Conservation (phyloP, 164 flowering plant species). For the Vitis cinerea region DNA sequence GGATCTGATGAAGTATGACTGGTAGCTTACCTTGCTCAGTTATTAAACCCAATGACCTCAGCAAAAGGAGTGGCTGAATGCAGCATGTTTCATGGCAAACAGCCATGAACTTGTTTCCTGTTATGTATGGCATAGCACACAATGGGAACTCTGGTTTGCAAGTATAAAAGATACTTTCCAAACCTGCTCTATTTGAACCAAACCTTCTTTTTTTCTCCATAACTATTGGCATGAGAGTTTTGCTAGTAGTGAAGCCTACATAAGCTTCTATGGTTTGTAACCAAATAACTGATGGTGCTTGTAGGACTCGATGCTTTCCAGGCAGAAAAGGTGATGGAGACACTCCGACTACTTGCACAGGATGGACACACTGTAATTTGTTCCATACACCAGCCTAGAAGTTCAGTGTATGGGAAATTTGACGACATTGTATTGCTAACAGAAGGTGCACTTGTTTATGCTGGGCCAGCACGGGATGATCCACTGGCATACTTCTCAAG, state of each 20-base stretch:
- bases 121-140: too few relatives aligned
- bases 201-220: background rate
- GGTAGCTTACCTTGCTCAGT: too few relatives aligned
- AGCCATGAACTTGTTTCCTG: too few relatives aligned
- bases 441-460: conserved; percentile 80
- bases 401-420: conserved; percentile 87
- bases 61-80: too few relatives aligned
- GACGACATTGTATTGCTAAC: conserved; percentile 91
- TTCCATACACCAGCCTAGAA: conserved; percentile 98
- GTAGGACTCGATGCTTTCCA: conserved; percentile 98
- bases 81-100: too few relatives aligned
- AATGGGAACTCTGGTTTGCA: too few relatives aligned
- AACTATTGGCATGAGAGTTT: background rate
- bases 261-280: background rate
- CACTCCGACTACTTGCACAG: conserved; percentile 80
- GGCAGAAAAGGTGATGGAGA: conserved; percentile 98
- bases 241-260: too few relatives aligned
- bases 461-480: conserved; percentile 86
- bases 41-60: too few relatives aligned
- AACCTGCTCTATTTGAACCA: background rate
- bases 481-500: conserved; percentile 74
- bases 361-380: conserved; percentile 98
- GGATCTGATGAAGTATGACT: too few relatives aligned
- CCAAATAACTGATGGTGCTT: conserved; percentile 18
- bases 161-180: too few relatives aligned